Evolutionary conservation across 2,329 filamentous ascomycete species (phyloP).

Genomic region (Nothophoma quercina): DNA sequence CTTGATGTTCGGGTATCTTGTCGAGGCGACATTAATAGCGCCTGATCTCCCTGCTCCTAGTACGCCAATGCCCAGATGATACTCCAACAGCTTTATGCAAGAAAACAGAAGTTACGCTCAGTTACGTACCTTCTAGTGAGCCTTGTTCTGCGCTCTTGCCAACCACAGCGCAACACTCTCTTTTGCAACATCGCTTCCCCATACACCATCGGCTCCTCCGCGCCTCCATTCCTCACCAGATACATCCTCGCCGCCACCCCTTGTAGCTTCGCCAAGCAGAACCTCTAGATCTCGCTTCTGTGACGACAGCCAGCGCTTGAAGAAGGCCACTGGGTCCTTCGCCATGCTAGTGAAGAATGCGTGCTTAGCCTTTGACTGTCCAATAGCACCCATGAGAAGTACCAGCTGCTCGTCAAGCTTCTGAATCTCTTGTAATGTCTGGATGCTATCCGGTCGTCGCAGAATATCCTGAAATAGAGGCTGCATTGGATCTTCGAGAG

Average conservation of each 20-base stretch:
- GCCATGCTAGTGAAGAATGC: slow-evolving; percentile 82
- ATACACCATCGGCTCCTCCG: slow-evolving; percentile 67
- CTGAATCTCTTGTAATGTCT: slow-evolving; percentile 77
- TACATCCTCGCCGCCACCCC: slow-evolving; percentile 60
- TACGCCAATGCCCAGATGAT: slow-evolving; percentile 14
- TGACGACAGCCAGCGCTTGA: slow-evolving; percentile 86
- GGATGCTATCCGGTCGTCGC: slow-evolving; percentile 57
- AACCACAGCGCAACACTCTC: slow-evolving; percentile 70
- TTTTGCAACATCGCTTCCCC: slow-evolving; percentile 67
- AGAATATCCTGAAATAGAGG: slow-evolving; percentile 66
- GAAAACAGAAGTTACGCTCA: neutral
- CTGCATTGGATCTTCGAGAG: slow-evolving; percentile 82
- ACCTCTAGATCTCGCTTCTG: slow-evolving; percentile 92
- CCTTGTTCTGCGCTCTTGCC: slow-evolving; percentile 48
- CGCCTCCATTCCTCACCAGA: slow-evolving; percentile 74
- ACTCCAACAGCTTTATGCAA: slow-evolving; percentile 3
- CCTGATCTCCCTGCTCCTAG: slow-evolving; percentile 18
- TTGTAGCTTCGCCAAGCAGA: slow-evolving; percentile 80
- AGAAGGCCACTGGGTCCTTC: slow-evolving; percentile 82
- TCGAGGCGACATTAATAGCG: slow-evolving; percentile 12
- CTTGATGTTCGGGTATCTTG: slow-evolving; percentile 20
- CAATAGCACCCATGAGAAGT: slow-evolving; percentile 80
- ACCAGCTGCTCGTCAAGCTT: slow-evolving; percentile 85
- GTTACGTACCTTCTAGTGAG: slow-evolving; percentile 26
- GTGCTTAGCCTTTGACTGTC: slow-evolving; percentile 87